Base-by-base conservation (phyloP, 768 basidiomycete genomes). In the Trametes maxima region DNA sequence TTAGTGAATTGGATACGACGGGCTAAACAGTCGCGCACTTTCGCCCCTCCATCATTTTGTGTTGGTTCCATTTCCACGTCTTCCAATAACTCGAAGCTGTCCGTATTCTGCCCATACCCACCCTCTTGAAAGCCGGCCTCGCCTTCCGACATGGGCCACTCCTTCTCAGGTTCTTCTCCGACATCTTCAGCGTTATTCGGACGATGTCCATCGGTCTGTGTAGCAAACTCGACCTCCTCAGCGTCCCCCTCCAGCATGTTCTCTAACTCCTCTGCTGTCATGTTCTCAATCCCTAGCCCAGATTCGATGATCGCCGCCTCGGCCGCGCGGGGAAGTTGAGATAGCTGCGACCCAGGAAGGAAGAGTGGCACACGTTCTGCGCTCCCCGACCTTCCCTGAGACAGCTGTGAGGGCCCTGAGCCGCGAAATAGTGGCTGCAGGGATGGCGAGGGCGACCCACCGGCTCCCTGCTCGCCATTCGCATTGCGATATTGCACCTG, bases 271-370 rank as follows among this genome's bases (percentile, higher is more conserved):
- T 84, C 80, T 5, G 73, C 78, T 59, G 79, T 76, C 89, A 92
- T 89, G 61, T 79, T 69, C 67, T 90, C 88, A 22, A 87, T 77
- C 2, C 86, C 88, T 28, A 92, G 74, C 5, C 89, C 89, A 1
- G 86, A 85, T 25, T 78, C 79, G 39, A 78, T 78, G 46, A 91
- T 77, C 5, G 78, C 77, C 52, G 79, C 82, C 65, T 79, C 76
- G 39, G 84, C 81, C 33, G 78, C 79, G 28, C 76, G 77, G 3
- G 89, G 87, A 39, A 88, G 77, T 68, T 75, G 73, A 28, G 69
- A 66, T 12, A 88, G 76, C 69, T 67, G 67, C 47, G 62, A 65
- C 45, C 68, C 64, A 5, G 70, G 75, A 7, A 75, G 68, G 64
- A 72, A 73, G 48, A 75, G 76, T 46, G 72, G 74, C 62, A 74